phyloP scores from a whole-genome alignment of 2,329 filamentous ascomycete species.

The Fusarium lyarnte region DNA sequence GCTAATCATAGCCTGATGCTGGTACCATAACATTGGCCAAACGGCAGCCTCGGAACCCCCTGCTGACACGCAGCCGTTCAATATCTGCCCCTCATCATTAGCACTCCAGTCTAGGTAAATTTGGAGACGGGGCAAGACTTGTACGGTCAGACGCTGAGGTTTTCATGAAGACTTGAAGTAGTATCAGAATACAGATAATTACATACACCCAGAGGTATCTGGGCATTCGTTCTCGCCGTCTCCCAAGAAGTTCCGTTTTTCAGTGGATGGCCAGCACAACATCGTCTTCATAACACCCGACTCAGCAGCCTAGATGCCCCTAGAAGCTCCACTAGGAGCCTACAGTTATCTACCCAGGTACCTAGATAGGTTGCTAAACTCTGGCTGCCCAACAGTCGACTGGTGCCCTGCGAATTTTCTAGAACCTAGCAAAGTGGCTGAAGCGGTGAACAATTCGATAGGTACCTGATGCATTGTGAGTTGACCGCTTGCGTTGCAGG shows the following conservation, averaged over 20 bases:
- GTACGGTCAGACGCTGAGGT: background rate
- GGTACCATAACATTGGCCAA: slow-evolving; percentile 25
- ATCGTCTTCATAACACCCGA: background rate
- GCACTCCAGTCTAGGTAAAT: background rate
- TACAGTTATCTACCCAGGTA: background rate
- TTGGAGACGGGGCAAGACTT: slow-evolving; percentile 8
- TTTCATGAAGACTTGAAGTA: background rate
- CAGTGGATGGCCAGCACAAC: background rate
- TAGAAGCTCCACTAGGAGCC: slow-evolving; percentile 23
- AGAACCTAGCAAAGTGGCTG: slow-evolving; percentile 29
- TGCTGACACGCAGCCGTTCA: slow-evolving; percentile 24
- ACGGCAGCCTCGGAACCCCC: slow-evolving; percentile 21
- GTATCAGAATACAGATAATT: background rate
- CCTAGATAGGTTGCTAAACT: slow-evolving; percentile 7
- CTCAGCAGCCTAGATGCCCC: background rate
- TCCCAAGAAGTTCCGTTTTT: background rate
- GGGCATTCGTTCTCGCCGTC: background rate
- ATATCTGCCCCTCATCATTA: slow-evolving; percentile 11
- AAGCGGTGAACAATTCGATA: slow-evolving; percentile 22
- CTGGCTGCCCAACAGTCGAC: slow-evolving; percentile 32
- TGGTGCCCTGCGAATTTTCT: slow-evolving; percentile 31
- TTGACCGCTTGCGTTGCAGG: slow-evolving; percentile 19
- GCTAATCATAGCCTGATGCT: slow-evolving; percentile 17
- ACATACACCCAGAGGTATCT: background rate
- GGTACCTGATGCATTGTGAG: slow-evolving; percentile 4